Evolutionary conservation across 2,329 filamentous ascomycete genomes (phyloP), one percentile per base, ranked within the genome.

Genomic region (Diaporthe sp.): DNA sequence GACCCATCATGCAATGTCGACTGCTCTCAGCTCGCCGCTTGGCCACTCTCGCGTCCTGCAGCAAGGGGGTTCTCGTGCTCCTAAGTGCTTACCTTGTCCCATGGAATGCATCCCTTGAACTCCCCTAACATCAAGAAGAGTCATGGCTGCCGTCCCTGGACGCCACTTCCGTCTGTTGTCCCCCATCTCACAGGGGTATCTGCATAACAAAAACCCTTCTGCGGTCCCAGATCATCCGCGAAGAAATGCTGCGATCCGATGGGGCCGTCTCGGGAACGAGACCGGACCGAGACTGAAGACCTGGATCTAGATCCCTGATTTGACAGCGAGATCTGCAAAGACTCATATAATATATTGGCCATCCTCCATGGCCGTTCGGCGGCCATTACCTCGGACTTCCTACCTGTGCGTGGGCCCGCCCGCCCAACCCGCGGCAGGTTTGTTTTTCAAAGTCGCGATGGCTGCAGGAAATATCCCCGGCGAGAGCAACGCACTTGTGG

Each of bases 401-500:
- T 53, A 20, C 22, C 47, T 51, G 31, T 53, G 47, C 31, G 65
- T 68, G 17, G 31, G 34, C 17, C 31, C 13, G 15, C 47, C 31
- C 47, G 65, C 65, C 25, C 22, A 31, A 37, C 8, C 37, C 49
- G 47, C 22, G 49, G 34, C 34, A 28, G 65, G 47, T 17, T 20
- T 55, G 34, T 34, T 55, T 5, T 13, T 15, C 17, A 49, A 28
- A 12, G n/a, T 37, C n/a, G 12, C 65, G 15, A 70, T 70, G 65
- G 65, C 49, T 25, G 17, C 65, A 13, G 65, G 49, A 34, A 70
- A 70, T 17, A 55, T 55, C 5, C 65, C 65, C 34, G 65, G 65
- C 9, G 49, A 70, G 15, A 70, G 65, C 65, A 70, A 70, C 34
- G 65, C 65, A n/a, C 49, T 15, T 7, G n/a, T 70, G 47, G 65